phyloP scores from a whole-genome alignment of 768 basidiomycete species.

The Calvatia gigantea region DNA sequence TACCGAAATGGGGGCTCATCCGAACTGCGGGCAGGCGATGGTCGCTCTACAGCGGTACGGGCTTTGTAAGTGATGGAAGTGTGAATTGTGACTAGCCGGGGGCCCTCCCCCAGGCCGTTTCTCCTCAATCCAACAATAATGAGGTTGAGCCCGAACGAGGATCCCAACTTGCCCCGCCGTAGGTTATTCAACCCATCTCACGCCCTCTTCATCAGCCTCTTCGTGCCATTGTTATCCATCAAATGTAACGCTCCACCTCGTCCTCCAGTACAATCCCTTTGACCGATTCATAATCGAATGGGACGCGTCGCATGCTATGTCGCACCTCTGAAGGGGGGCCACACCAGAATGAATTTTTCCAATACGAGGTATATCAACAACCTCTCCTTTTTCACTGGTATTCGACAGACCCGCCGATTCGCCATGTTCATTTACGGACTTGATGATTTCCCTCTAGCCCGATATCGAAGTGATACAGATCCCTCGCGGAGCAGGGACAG shows the following conservation, averaged over 20 bases:
- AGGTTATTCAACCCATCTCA: neutral
- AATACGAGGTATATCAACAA: neutral
- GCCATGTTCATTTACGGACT: constrained; percentile 10
- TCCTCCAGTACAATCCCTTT: constrained; percentile 1
- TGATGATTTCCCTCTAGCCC: constrained; percentile 5
- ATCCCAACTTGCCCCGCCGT: neutral
- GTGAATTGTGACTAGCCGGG: no score
- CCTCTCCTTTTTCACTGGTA: neutral
- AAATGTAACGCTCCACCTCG: neutral
- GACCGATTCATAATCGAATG: neutral
- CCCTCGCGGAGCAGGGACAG: neutral
- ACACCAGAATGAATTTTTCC: neutral
- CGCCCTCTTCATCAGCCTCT: neutral
- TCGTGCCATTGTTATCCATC: neutral
- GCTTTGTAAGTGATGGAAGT: no score
- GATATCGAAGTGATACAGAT: constrained; percentile 9
- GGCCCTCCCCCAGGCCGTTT: no score
- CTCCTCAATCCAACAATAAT: no score
- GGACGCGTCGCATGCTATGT: neutral
- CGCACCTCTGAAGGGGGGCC: neutral
- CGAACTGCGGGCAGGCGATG: no score
- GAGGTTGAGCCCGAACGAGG: no score
- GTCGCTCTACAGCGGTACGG: no score
- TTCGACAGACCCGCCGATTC: constrained; percentile 2
- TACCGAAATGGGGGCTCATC: no score